Percentiles rank a stretch among this genome's conserved stretches.
phyloP scores from a whole-genome alignment of 2,329 filamentous ascomycete genomes.

The Aspergillus glaucus region DNA sequence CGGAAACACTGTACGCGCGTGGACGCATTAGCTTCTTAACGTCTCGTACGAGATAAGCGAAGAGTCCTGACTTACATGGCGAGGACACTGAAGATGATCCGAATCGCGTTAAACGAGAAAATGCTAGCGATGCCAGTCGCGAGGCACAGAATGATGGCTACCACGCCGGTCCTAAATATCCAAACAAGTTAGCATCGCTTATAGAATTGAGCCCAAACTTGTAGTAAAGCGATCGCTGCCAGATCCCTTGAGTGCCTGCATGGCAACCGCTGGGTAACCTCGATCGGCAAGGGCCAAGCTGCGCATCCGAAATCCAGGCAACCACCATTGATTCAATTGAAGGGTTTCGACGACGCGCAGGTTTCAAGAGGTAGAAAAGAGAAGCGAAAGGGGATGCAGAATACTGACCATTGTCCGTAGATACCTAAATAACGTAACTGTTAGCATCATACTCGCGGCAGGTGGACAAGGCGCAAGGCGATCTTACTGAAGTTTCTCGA shows the following conservation, averaged over 20 bases:
- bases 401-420: conserved; percentile 61
- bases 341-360: conserved; percentile 1
- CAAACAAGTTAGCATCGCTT: conserved; percentile 10
- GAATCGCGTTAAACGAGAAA: conserved; percentile 52
- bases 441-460: conserved; percentile 13
- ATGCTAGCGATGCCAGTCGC: conserved; percentile 64
- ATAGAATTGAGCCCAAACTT: not conserved
- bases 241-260: not conserved
- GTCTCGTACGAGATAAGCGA: not conserved
- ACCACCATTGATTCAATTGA: conserved; percentile 9
- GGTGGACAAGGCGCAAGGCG: not conserved
- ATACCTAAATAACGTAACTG: conserved; percentile 46
- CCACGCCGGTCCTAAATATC: conserved; percentile 41
- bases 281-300: conserved; percentile 11
- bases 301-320: conserved; percentile 13
- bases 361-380: not conserved
- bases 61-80: conserved; percentile 45
- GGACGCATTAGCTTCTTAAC: conserved; percentile 35
- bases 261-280: not conserved
- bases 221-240: not conserved
- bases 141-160: conserved; percentile 60
- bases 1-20: conserved; percentile 53
- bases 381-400: conserved; percentile 1
- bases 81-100: conserved; percentile 56
- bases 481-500: conserved; percentile 59